Evolutionary conservation across 108 stramenopile species (phyloP).

Genomic region (Pseudonitzschia multistriata): DNA sequence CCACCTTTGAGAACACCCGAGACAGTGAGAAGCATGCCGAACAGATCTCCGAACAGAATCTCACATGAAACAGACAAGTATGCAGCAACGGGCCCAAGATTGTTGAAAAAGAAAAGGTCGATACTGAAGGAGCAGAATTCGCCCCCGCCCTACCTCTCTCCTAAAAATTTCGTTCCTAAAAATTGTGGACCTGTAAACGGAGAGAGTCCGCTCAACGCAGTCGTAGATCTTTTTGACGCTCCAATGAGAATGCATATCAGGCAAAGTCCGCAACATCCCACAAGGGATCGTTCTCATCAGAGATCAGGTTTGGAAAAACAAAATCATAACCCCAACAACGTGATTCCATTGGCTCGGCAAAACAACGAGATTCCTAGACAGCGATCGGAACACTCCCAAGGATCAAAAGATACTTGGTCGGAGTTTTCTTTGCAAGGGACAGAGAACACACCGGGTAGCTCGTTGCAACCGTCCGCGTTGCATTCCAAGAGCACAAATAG

Average conservation of each 20-base stretch:
- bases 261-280: background rate
- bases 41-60: background rate
- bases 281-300: background rate
- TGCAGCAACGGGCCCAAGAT: background rate
- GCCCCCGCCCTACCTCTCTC: background rate
- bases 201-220: background rate
- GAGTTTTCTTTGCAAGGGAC: background rate
- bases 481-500: background rate
- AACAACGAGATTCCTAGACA: no score
- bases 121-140: background rate
- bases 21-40: no score
- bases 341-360: background rate
- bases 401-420: background rate
- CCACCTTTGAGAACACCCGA: background rate
- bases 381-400: background rate
- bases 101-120: background rate
- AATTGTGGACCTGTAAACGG: background rate
- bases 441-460: background rate
- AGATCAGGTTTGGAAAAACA: background rate
- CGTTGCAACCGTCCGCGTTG: background rate
- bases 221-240: conserved; percentile 1
- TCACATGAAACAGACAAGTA: background rate
- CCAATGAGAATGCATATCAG: background rate
- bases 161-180: background rate
- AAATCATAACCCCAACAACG: background rate